Evolutionary conservation across 2,329 filamentous ascomycete species (phyloP), one percentile per base, ranked within the genome.

Genomic region (Pseudogymnoascus sp.): DNA sequence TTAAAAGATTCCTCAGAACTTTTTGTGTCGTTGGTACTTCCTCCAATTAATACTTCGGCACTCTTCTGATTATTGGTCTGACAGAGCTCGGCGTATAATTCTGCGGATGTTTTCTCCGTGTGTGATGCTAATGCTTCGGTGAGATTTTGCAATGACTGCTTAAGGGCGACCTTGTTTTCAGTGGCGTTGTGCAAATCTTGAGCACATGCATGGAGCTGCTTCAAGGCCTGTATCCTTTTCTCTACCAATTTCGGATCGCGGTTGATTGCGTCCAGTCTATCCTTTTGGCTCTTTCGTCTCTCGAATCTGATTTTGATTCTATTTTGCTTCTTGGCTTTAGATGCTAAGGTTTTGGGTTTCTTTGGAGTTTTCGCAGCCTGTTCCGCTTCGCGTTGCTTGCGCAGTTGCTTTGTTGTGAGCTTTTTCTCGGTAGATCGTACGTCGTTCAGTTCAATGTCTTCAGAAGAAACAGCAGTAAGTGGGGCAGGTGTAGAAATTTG

Each of bases 301-400:
- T 56, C 50, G 11, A 56, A 56, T 56, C 50, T 56, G 50, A 56
- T 56, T 19, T 56, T 56, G 50, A 56, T 56, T n/a, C 50, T 56
- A 6, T 56, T 56, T 56, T 56, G 50, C 28, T 56, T 56, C 28
- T 56, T 56, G n/a, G 50, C 50, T 56, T 56, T 56, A 7, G 50
- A 56, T 33, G 50, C 28, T 56, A 33, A 19, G 16, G 28, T 56
- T 33, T 56, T 56, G 3, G 50, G 50, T 12, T 56, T 56, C n/a
- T 56, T 56, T 6, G 50, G 50, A 14, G 50, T 19, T 33, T 56
- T 56, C 50, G 50, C 50, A 56, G 28, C 50, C 50, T 56, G 50
- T 56, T 56, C 50, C 16, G 50, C 50, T 14, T 56, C 50, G 16
- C 50, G 50, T 56, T 56, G 50, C 28, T 33, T 56, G 10, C 50